Conservation (phyloP, 108 stramenopile genomes). For the Nitzschia inconspicua region DNA sequence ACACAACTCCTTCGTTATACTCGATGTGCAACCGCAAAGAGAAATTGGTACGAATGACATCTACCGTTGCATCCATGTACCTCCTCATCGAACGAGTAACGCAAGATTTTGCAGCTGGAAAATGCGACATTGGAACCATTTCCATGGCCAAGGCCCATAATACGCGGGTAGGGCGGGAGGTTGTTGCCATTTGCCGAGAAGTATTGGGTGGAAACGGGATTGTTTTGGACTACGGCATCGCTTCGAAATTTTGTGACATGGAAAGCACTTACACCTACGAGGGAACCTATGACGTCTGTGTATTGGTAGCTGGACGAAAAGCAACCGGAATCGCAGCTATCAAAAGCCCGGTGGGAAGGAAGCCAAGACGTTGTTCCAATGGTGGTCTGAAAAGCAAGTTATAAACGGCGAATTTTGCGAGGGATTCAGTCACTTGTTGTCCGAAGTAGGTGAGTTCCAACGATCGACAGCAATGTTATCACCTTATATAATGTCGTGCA, state of each 20-base stretch:
- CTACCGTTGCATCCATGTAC: conserved; percentile 16
- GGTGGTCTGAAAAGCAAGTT: conserved; percentile 5
- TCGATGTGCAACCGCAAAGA: conserved; percentile 1
- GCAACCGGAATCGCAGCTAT: conserved; percentile 15
- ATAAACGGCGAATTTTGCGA: no score
- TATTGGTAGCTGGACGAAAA: conserved; percentile 11
- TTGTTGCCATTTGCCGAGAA: conserved; percentile 20
- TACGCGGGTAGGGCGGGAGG: conserved; percentile 15
- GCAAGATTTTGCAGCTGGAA: conserved; percentile 7
- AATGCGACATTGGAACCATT: conserved; percentile 8
- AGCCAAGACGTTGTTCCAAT: background rate
- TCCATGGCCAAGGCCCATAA: conserved; percentile 26
- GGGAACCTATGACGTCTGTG: conserved; percentile 21
- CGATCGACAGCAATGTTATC: no score
- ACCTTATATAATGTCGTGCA: no score
- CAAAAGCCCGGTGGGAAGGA: conserved; percentile 4
- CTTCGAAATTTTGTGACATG: conserved; percentile 15
- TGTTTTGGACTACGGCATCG: conserved; percentile 14
- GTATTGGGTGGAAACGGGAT: conserved; percentile 19
- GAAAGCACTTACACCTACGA: conserved; percentile 17
- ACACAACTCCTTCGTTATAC: background rate
- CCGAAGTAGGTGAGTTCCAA: no score
- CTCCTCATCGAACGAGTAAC: conserved; percentile 14
- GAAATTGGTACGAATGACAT: conserved; percentile 13
- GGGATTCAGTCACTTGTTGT: no score